Evolutionary conservation across 768 basidiomycete species (phyloP).

Genomic region (Boletus vermiculosoides): DNA sequence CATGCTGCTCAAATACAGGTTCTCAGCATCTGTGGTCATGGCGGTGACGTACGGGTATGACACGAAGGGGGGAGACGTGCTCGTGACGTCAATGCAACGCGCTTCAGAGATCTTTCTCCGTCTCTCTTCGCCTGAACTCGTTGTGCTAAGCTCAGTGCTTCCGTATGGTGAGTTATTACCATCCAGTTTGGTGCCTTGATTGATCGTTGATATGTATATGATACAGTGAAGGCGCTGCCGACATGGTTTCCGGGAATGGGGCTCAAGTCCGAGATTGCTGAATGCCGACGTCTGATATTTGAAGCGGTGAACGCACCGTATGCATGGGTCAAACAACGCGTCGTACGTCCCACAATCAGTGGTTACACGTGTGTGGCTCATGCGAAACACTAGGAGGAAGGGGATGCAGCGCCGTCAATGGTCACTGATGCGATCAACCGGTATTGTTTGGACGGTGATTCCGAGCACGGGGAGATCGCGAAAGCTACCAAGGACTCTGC

Average conservation of each 20-base stretch:
- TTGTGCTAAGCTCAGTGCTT: conserved; percentile 8
- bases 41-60: conserved; percentile 20
- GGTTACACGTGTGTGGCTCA: neutral
- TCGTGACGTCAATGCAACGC: conserved; percentile 10
- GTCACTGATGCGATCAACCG: conserved; percentile 15
- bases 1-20: neutral
- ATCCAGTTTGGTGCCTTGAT: neutral
- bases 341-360: neutral
- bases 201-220: neutral
- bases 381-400: conserved; percentile 3
- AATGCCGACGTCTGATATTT: conserved; percentile 6
- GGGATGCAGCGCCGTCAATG: conserved; percentile 13
- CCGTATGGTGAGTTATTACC: conserved; percentile 13
- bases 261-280: conserved; percentile 16
- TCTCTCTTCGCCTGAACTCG: neutral
- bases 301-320: conserved; percentile 15
- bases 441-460: conserved; percentile 4
- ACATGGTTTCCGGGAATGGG: conserved; percentile 29
- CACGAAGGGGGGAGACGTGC: neutral
- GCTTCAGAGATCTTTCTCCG: conserved; percentile 7
- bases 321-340: conserved; percentile 5
- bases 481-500: conserved; percentile 19
- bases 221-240: conserved; percentile 19
- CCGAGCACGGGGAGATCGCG: conserved; percentile 3
- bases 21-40: conserved; percentile 11